Conservation (phyloP, 208 protist genomes). For the Trypanosoma avium region DNA sequence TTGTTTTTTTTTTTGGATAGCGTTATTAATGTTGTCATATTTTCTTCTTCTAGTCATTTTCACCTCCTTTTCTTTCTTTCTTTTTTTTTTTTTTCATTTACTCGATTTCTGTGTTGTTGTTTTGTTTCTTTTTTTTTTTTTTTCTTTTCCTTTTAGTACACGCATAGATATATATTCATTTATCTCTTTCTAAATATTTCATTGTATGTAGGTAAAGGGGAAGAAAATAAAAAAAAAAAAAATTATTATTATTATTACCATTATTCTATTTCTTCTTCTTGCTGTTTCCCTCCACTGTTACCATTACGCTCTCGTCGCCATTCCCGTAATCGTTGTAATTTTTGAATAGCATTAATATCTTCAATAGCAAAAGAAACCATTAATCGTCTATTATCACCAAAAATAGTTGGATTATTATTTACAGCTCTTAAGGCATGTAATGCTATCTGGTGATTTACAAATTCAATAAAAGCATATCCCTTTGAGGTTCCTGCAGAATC, state of each 20-base stretch:
- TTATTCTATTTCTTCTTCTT: neutral
- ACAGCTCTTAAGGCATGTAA: slow-evolving; percentile 76
- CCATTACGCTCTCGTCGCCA: slow-evolving; percentile 50
- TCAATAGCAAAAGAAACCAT: slow-evolving; percentile 93
- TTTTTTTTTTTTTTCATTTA: slow-evolving; percentile 1
- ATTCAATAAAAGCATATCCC: slow-evolving; percentile 93
- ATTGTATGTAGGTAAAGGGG: neutral
- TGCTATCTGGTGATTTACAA: slow-evolving; percentile 90
- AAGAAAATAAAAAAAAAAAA: neutral
- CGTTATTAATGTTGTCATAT: neutral
- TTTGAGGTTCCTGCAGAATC: slow-evolving; percentile 82
- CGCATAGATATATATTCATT: neutral
- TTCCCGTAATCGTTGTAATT: slow-evolving; percentile 85
- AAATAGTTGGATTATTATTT: slow-evolving; percentile 94
- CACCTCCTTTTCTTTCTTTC: slow-evolving; percentile 1
- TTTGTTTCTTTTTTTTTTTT: slow-evolving; percentile 7
- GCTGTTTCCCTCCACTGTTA: slow-evolving; percentile 5
- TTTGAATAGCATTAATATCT: slow-evolving; percentile 86
- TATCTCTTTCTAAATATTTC: no score
- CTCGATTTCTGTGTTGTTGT: neutral
- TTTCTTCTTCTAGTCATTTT: neutral
- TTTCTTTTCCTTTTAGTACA: no score
- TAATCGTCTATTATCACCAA: slow-evolving; percentile 77
- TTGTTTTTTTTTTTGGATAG: neutral
- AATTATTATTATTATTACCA: neutral